These are phyloP conservation scores for Ustilago bromivora DNA, from an alignment of 1,284 basidiomycete species.

Conservation along the genomic window DNA sequence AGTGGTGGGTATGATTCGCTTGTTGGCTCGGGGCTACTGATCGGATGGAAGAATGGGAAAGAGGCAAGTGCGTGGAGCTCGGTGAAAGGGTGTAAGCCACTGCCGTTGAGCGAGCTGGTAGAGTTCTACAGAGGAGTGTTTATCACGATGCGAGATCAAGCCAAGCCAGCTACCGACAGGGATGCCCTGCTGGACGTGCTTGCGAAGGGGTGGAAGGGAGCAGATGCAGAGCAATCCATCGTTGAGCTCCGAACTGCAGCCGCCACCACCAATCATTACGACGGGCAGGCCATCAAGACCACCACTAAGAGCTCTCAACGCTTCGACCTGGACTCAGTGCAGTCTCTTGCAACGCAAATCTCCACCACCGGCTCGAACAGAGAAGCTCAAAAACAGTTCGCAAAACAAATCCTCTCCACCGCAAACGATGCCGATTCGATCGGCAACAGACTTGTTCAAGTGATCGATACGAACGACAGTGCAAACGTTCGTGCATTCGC, in stretches of 20 bases:
- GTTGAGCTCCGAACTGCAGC: constrained; percentile 5
- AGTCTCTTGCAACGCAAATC: constrained; percentile 7
- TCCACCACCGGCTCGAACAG: constrained; percentile 1
- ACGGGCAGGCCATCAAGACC: too few relatives aligned
- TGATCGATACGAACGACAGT: constrained; percentile 39
- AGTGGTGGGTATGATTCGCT: constrained; percentile 10
- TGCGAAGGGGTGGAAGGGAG: neutral
- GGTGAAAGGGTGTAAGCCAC: neutral
- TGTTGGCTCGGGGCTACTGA: constrained; percentile 19
- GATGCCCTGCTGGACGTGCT: constrained; percentile 8
- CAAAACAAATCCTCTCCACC: neutral
- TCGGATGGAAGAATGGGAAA: constrained; percentile 21
- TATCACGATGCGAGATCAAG: neutral
- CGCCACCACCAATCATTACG: neutral
- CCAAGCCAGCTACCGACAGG: neutral
- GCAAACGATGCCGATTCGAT: neutral
- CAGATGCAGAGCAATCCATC: constrained; percentile 18
- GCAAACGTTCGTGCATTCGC: constrained; percentile 10
- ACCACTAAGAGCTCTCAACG: neutral
- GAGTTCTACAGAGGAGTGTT: constrained; percentile 14
- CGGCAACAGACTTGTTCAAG: constrained; percentile 7
- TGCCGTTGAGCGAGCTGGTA: neutral
- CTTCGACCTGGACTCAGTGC: constrained; percentile 23
- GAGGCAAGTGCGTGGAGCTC: constrained; percentile 25
- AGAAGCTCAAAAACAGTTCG: constrained; percentile 10